Conservation (phyloP, 192 early-diverging fungal species). For the Backusella westeae region DNA sequence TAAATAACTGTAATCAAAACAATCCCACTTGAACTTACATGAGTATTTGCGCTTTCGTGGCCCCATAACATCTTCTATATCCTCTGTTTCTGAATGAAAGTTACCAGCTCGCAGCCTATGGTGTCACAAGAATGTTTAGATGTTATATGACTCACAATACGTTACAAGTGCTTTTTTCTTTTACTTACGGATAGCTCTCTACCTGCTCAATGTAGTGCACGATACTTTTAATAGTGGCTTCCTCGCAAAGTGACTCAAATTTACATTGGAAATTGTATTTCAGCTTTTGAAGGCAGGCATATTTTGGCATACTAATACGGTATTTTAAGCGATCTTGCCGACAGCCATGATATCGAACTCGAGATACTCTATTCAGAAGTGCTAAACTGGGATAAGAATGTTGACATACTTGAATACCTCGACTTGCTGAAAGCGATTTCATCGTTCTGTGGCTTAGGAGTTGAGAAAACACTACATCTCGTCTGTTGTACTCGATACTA, state of each 20-base stretch:
- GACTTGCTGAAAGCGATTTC: neutral
- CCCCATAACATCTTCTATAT: neutral
- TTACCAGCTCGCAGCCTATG: neutral
- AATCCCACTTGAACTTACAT: neutral
- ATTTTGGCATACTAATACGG: neutral
- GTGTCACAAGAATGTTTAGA: neutral
- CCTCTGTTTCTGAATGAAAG: neutral
- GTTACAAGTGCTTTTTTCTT: neutral
- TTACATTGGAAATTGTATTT: neutral
- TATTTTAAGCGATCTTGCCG: neutral
- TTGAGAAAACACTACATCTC: neutral
- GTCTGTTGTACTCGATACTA: neutral
- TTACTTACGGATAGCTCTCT: conserved; percentile 9
- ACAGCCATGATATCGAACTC: neutral
- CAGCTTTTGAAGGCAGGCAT: neutral
- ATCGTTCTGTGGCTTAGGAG: neutral
- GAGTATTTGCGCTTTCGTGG: conserved; percentile 4
- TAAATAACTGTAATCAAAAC: neutral
- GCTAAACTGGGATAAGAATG: neutral
- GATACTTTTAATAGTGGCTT: neutral
- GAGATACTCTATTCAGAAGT: neutral
- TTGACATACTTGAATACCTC: neutral
- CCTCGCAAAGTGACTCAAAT: neutral
- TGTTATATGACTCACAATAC: neutral
- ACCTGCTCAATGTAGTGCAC: neutral